Conservation (phyloP, 257 asterid genomes). For the Fraxinus cuspidata region DNA sequence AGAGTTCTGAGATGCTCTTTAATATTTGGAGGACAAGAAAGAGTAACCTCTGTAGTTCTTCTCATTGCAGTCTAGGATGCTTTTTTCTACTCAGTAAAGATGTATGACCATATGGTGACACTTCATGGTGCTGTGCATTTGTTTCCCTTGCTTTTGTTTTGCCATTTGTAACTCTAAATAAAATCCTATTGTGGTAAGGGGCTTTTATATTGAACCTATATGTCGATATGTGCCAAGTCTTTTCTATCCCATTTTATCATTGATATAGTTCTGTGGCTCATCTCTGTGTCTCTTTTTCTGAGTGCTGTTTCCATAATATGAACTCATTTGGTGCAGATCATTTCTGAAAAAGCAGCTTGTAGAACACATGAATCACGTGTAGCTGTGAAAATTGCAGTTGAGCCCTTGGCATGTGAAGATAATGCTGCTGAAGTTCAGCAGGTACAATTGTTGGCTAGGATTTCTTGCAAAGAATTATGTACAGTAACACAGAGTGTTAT, state of each 20-base stretch:
- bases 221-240: not conserved
- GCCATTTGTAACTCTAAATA: too few species aligned
- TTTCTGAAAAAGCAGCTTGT: slow-evolving; percentile 37
- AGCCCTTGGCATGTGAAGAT: slow-evolving; percentile 36
- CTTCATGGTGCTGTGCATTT: not conserved
- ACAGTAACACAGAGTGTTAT: slow-evolving; percentile 7
- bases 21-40: not conserved
- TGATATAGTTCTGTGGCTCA: not conserved
- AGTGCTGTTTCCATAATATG: slow-evolving; percentile 16
- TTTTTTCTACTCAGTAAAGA: not conserved
- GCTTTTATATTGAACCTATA: not conserved
- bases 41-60: not conserved
- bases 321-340: slow-evolving; percentile 36
- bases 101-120: not conserved
- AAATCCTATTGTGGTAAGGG: not conserved
- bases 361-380: slow-evolving; percentile 35
- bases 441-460: slow-evolving; percentile 35
- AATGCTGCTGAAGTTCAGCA: slow-evolving; percentile 40
- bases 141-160: too few species aligned
- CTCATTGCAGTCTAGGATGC: not conserved
- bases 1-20: not conserved
- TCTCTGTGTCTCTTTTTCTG: not conserved
- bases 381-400: slow-evolving; percentile 31
- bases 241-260: not conserved
- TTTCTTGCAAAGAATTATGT: slow-evolving; percentile 13